These are phyloP conservation scores for Suhomyces sp. DNA, from an alignment of 805 yeast species.

Conservation along the genomic window DNA sequence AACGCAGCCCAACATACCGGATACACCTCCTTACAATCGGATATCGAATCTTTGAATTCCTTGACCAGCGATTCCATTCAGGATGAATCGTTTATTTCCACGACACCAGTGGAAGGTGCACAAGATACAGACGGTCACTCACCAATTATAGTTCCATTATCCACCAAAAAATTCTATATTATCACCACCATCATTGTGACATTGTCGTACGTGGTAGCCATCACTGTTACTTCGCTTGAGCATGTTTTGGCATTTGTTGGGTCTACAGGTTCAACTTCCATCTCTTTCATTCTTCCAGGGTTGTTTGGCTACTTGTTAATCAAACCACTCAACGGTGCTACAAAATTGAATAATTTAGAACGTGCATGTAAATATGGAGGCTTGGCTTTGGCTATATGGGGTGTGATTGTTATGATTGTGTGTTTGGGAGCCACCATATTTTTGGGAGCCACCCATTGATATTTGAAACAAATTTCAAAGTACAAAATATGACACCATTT, in stretches of 20 bases:
- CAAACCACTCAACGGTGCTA: slow-evolving; percentile 32
- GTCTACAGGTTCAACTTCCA: slow-evolving; percentile 79
- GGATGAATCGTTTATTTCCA: slow-evolving; percentile 40
- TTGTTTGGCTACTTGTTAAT: slow-evolving; percentile 65
- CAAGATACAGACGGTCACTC: slow-evolving; percentile 47
- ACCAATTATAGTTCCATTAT: slow-evolving; percentile 50
- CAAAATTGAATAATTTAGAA: slow-evolving; percentile 28
- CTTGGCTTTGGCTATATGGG: slow-evolving; percentile 51
- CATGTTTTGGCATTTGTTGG: slow-evolving; percentile 73
- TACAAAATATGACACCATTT: slow-evolving; percentile 3
- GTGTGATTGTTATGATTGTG: slow-evolving; percentile 52
- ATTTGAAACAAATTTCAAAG: slow-evolving; percentile 3
- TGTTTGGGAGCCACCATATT: slow-evolving; percentile 52
- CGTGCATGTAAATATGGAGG: slow-evolving; percentile 38
- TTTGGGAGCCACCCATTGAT: slow-evolving; percentile 37
- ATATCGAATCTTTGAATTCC: slow-evolving; percentile 21
- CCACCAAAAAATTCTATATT: slow-evolving; percentile 44
- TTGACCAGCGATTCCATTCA: slow-evolving; percentile 20
- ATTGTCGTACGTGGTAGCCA: slow-evolving; percentile 55
- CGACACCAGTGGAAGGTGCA: slow-evolving; percentile 48
- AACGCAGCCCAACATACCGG: slow-evolving; percentile 19
- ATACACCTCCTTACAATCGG: slow-evolving; percentile 29
- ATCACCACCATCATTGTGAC: slow-evolving; percentile 50
- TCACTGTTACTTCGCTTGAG: slow-evolving; percentile 62
- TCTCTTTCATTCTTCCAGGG: slow-evolving; percentile 77